Conservation (phyloP, 2,329 filamentous ascomycete species). For the Ascochyta koolunga region DNA sequence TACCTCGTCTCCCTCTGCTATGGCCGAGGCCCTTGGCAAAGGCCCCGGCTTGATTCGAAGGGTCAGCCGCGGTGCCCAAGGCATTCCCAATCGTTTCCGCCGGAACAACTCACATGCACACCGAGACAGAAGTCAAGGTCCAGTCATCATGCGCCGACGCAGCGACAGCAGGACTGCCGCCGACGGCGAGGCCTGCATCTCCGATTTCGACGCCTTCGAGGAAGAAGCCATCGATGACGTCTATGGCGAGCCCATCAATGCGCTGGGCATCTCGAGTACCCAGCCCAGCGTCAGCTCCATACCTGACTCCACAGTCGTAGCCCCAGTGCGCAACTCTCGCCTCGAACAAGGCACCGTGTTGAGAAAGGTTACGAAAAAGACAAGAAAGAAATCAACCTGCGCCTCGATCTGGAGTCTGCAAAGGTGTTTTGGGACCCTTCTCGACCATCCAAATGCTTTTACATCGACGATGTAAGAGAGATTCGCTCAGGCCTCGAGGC, state of each 20-base stretch:
- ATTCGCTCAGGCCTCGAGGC: conserved; percentile 84
- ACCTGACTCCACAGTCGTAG: conserved; percentile 55
- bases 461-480: conserved; percentile 94
- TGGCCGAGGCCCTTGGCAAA: conserved; percentile 67
- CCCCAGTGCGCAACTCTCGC: conserved; percentile 76
- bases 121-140: conserved; percentile 86
- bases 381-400: conserved; percentile 73
- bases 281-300: conserved; percentile 43
- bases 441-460: conserved; percentile 81
- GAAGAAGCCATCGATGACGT: conserved; percentile 57
- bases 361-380: conserved; percentile 86
- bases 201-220: conserved; percentile 57
- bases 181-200: conserved; percentile 54
- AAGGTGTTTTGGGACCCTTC: conserved; percentile 87
- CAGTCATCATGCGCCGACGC: conserved; percentile 82
- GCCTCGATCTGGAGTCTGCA: conserved; percentile 80
- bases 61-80: conserved; percentile 79
- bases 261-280: conserved; percentile 50
- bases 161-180: conserved; percentile 85
- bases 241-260: conserved; percentile 49
- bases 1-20: conserved; percentile 59
- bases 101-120: conserved; percentile 76
- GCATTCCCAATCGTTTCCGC: conserved; percentile 71
- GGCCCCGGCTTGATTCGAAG: conserved; percentile 78
- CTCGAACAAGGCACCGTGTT: conserved; percentile 80